Conservation (phyloP, 2,329 filamentous ascomycete genomes). For the Talaromyces sp. region DNA sequence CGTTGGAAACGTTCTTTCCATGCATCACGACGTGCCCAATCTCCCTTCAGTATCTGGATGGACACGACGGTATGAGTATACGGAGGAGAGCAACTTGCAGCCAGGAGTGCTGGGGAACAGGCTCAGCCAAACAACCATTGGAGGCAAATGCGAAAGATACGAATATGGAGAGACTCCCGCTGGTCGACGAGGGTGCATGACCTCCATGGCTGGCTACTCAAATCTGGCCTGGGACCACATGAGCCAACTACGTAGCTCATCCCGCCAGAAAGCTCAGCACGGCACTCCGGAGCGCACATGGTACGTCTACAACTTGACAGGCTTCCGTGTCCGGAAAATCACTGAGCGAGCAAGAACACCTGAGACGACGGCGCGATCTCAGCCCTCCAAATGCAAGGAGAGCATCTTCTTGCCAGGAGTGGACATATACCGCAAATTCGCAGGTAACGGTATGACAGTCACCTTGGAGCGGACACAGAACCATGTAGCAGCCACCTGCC, state of each 20-base stretch:
- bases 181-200: neutral
- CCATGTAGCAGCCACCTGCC: neutral
- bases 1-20: slow-evolving; percentile 16
- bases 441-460: neutral
- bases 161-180: neutral
- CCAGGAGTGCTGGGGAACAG: neutral
- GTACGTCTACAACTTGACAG: slow-evolving; percentile 22
- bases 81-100: slow-evolving; percentile 17
- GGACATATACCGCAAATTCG: neutral
- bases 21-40: slow-evolving; percentile 13
- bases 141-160: slow-evolving; percentile 3
- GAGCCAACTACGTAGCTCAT: neutral
- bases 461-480: neutral
- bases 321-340: slow-evolving; percentile 22
- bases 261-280: neutral
- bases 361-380: no score
- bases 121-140: neutral
- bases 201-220: neutral
- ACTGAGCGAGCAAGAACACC: neutral
- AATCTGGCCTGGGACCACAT: neutral
- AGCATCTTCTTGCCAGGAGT: neutral
- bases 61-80: slow-evolving; percentile 17
- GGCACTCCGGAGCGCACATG: slow-evolving; percentile 19
- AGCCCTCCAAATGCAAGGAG: neutral
- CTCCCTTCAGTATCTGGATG: slow-evolving; percentile 7